Evolutionary conservation across 1,139 yeast genomes (phyloP), one percentile per base, ranked within the genome.

Genomic region (Zygosaccharomyces sapae): DNA sequence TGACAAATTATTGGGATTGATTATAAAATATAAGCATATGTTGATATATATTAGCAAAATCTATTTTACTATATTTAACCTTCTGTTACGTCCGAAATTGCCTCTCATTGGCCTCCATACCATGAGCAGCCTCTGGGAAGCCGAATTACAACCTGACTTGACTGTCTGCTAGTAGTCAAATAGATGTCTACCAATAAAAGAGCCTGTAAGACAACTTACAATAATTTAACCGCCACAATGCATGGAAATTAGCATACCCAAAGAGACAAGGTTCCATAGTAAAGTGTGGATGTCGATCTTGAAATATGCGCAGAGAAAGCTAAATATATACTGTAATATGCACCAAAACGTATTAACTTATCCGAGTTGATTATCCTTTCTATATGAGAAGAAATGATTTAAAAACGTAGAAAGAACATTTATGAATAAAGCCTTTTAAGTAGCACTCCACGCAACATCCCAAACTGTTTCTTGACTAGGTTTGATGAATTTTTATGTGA

Each of bases 121-220:
- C 65, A 33, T 54, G 55, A 16, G 52, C 54, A 13, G 51, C 48
- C 16, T 36, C 38, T n/a, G 22, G 7, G 39, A 33, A n/a, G 19
- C 22, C 4, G 47, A 48, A 39, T 58, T 63, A 12, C 65, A 62
- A 5, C 65, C 66, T 30, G 61, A 65, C 31, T 61, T 51, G 5
- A 60, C 59, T 27, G 71, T 51, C 1, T 78, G 74, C 49, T 77
- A 78, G 50, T 69, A 72, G 16, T 73, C 70, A 64, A 79, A 78
- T 13, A 77, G 45, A 18, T 80, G 60, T 61, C 76, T 76, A 1
- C 87, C 88, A 46, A 81, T 59, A 33, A 80, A 64, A 2, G 83
- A 84, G 5, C 87, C 87, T 38, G 81, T 62, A 44, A 81, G 71
- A 64, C 84, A 80, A 18, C 80, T 74, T 48, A 82, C 78, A 22